Evolutionary conservation across 2,329 filamentous ascomycete genomes (phyloP), one percentile per base, ranked within the genome.

Genomic region (Botryotinia convoluta): DNA sequence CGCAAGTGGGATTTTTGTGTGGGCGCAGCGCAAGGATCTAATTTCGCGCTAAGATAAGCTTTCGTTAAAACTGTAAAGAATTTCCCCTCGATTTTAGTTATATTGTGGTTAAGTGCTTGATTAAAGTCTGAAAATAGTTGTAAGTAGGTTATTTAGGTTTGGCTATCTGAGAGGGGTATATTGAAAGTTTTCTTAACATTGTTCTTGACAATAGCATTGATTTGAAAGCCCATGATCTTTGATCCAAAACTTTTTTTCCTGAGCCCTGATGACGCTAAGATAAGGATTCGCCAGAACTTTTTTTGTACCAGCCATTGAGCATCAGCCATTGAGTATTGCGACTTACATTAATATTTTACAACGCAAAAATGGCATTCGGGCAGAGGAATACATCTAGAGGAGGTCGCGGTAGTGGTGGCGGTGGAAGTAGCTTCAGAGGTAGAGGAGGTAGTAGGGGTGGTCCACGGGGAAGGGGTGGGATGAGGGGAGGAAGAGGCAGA

Each of bases 1-100:
- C 71, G 62, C 71, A 60, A 72, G 71, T 69, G 71, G 71, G 65
- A 69, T 73, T 73, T 73, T 70, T 73, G 71, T 73, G 71, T 73
- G 71, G 71, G 71, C 71, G 71, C 45, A 26, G n/a, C 62, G 51
- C 71, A 72, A 72, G 71, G 71, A 72, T 72, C 71, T 68, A 18
- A 72, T 72, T 39, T 62, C 39, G 85, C 85, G 84, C 85, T 86
- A 86, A 85, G 85, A 86, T 86, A 86, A 85, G 80, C 73, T 75
- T 57, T 72, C 61, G 67, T 72, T 72, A 75, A 74, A 71, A 32
- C 18, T 54, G 22, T 68, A 26, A 67, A 59, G 44, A 37, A 59
- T 35, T 39, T 72, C 62, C 71, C 71, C 71, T 72, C 71, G 63
- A 68, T 68, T 57, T 32, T 14, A 22, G n/a, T 42, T 69, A 44